These are phyloP conservation scores for Viola pubescens DNA, from an alignment of 441 rosid genomes.

Conservation along the genomic window DNA sequence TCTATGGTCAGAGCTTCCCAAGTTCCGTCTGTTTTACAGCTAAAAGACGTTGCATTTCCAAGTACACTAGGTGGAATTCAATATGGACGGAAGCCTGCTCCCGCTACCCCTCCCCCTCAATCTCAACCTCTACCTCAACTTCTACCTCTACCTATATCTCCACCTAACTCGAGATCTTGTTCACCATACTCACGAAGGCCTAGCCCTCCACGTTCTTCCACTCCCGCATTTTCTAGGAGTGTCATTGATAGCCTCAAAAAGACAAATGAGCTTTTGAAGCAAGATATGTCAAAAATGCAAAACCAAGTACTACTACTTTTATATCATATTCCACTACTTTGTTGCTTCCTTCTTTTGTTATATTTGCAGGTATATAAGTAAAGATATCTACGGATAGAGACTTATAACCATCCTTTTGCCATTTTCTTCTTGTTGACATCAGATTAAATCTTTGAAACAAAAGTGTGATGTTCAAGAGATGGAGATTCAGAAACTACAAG, in stretches of 20 bases:
- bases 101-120: slow-evolving; percentile 24
- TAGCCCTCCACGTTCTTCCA: slow-evolving; percentile 56
- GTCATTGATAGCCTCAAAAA: slow-evolving; percentile 78
- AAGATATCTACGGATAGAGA: too few species aligned
- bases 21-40: slow-evolving; percentile 55
- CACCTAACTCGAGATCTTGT: slow-evolving; percentile 34
- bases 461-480: slow-evolving; percentile 51
- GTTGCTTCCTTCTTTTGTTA: slow-evolving; percentile 12
- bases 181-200: slow-evolving; percentile 65
- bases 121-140: background rate
- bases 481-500: slow-evolving; percentile 45
- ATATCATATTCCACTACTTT: slow-evolving; percentile 9
- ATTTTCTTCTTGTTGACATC: slow-evolving; percentile 16
- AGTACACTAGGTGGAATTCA: slow-evolving; percentile 58
- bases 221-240: slow-evolving; percentile 59
- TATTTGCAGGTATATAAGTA: background rate
- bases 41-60: slow-evolving; percentile 73
- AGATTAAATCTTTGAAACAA: slow-evolving; percentile 54
- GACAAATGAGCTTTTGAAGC: slow-evolving; percentile 69
- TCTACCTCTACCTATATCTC: background rate
- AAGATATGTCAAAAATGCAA: slow-evolving; percentile 61
- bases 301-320: slow-evolving; percentile 43
- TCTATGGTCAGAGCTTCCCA: slow-evolving; percentile 60
- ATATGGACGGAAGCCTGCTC: slow-evolving; percentile 44
- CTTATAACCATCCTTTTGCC: too few species aligned